Evolutionary conservation across 1,284 basidiomycete species (phyloP).

Genomic region (Phlebopus sp.): DNA sequence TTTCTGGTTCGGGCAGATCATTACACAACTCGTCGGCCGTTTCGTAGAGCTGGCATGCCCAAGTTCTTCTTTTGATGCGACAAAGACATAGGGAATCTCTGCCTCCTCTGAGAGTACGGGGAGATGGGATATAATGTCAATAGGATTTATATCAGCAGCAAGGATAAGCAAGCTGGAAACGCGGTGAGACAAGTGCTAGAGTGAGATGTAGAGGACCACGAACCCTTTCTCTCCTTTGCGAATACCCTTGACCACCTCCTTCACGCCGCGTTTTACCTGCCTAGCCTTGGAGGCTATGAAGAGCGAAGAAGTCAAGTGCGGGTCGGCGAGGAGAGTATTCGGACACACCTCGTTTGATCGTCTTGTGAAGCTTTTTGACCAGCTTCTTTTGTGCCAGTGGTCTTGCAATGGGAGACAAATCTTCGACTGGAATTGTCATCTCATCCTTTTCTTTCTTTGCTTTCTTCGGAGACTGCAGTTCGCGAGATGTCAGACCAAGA

Average conservation of each 20-base stretch:
- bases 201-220: constrained; percentile 27
- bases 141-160: constrained; percentile 96
- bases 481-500: constrained; percentile 9
- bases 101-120: constrained; percentile 95
- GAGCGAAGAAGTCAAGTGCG: constrained; percentile 7
- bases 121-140: constrained; percentile 97
- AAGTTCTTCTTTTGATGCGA: constrained; percentile 89
- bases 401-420: constrained; percentile 86
- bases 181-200: constrained; percentile 8
- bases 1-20: constrained; percentile 83
- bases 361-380: constrained; percentile 88
- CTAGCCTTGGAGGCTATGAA: constrained; percentile 81
- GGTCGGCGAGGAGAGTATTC: not conserved
- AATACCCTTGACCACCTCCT: constrained; percentile 95
- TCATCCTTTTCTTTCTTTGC: constrained; percentile 63
- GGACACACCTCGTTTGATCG: constrained; percentile 81
- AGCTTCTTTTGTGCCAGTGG: constrained; percentile 92
- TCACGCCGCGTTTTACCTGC: constrained; percentile 93
- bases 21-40: constrained; percentile 96
- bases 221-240: constrained; percentile 94
- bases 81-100: constrained; percentile 89
- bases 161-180: constrained; percentile 77
- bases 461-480: constrained; percentile 55
- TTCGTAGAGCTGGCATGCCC: constrained; percentile 96
- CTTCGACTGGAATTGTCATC: constrained; percentile 70